A percentile compares a stretch with the other conserved stretches of the same genome.
phyloP scores from a whole-genome alignment of 768 basidiomycete species.

The Russula abietina region DNA sequence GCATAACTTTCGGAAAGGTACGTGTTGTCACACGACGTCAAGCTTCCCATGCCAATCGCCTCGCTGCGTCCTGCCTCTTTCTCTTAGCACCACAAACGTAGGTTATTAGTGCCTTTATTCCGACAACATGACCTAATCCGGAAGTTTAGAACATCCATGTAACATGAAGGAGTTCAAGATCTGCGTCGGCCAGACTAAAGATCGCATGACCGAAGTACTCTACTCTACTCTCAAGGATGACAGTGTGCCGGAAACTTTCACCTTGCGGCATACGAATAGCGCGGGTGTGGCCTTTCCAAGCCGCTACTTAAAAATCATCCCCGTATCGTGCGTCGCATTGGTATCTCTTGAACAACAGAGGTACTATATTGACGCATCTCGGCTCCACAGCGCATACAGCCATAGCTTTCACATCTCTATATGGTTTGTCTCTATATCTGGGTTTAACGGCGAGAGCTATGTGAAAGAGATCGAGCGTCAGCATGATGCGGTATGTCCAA shows the following conservation, averaged over 20 bases:
- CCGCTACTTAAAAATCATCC: slow-evolving; percentile 67
- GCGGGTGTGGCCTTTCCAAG: slow-evolving; percentile 56
- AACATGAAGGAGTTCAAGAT: slow-evolving; percentile 82
- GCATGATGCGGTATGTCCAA: slow-evolving; percentile 58
- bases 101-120: slow-evolving; percentile 13
- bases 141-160: slow-evolving; percentile 64
- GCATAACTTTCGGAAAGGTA: slow-evolving; percentile 79
- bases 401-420: slow-evolving; percentile 74
- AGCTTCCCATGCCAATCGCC: not conserved
- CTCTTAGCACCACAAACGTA: slow-evolving; percentile 35
- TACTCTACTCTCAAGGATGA: slow-evolving; percentile 64
- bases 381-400: slow-evolving; percentile 50
- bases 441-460: slow-evolving; percentile 48
- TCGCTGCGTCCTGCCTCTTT: not conserved
- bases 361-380: not conserved
- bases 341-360: not conserved
- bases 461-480: slow-evolving; percentile 48
- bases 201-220: slow-evolving; percentile 64
- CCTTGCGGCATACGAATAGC: slow-evolving; percentile 49
- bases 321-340: slow-evolving; percentile 54
- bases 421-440: slow-evolving; percentile 64
- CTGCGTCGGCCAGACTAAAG: slow-evolving; percentile 55
- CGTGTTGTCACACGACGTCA: slow-evolving; percentile 23
- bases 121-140: slow-evolving; percentile 14
- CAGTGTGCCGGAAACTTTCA: slow-evolving; percentile 54